Evolutionary conservation across 352 stramenopile species (phyloP).

Genomic region (Globisporangium polare): DNA sequence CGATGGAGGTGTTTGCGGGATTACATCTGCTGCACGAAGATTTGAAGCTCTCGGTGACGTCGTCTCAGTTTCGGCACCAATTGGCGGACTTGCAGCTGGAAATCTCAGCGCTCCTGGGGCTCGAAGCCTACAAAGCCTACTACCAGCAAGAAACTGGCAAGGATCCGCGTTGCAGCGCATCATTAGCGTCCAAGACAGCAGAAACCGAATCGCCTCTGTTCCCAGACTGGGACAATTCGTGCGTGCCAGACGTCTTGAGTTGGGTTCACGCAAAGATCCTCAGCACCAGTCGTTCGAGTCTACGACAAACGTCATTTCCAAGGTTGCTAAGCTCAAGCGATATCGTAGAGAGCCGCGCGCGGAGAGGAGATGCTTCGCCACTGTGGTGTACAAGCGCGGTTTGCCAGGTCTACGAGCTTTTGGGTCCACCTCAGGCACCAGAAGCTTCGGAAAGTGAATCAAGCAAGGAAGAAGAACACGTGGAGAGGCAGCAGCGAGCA

Average conservation of each 20-base stretch:
- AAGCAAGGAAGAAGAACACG: neutral
- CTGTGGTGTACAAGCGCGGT: constrained; percentile 32
- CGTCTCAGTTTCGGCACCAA: constrained; percentile 24
- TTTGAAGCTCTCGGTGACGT: constrained; percentile 43
- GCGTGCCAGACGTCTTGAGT: constrained; percentile 43
- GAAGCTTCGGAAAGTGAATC: neutral
- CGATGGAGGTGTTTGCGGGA: constrained; percentile 30
- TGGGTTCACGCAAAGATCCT: constrained; percentile 39
- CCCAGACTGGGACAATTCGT: constrained; percentile 17
- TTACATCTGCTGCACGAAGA: constrained; percentile 77
- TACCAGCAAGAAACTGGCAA: constrained; percentile 46
- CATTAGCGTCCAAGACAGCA: neutral
- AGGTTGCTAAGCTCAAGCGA: constrained; percentile 6
- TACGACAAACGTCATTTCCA: constrained; percentile 21
- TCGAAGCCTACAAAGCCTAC: constrained; percentile 41
- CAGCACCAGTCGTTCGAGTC: neutral
- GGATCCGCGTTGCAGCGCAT: neutral
- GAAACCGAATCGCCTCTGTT: neutral
- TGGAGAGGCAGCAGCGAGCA: constrained; percentile 11
- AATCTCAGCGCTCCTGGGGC: constrained; percentile 25
- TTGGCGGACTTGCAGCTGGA: constrained; percentile 35
- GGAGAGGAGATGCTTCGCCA: neutral
- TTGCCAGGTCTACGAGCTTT: constrained; percentile 38
- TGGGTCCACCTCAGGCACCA: constrained; percentile 16
- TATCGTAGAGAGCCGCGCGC: neutral